Conservation (phyloP, 2,329 filamentous ascomycete species). For the Botryosphaeria agaves region DNA sequence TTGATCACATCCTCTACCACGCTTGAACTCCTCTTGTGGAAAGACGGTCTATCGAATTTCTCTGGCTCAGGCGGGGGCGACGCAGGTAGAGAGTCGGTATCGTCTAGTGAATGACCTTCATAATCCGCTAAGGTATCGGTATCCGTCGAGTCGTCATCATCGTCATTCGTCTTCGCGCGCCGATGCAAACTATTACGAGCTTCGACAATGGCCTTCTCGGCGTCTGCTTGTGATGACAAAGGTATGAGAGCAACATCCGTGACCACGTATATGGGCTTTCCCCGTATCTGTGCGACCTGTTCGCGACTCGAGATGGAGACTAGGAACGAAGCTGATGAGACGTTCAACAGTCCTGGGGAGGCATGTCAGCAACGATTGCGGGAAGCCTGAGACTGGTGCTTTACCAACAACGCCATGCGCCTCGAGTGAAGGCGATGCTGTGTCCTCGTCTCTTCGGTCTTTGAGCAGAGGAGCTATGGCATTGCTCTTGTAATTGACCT, state of each 20-base stretch:
- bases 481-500: conserved; percentile 51
- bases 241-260: conserved; percentile 87
- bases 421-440: conserved; percentile 23
- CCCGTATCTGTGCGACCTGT: conserved; percentile 75
- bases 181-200: conserved; percentile 32
- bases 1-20: conserved; percentile 81
- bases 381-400: conserved; percentile 2
- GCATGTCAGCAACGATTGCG: background rate
- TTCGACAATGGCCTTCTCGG: conserved; percentile 50
- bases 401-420: conserved; percentile 39
- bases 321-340: conserved; percentile 68
- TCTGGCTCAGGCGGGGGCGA: conserved; percentile 15
- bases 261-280: conserved; percentile 68
- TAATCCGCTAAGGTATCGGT: conserved; percentile 2
- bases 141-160: conserved; percentile 9
- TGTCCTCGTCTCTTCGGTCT: conserved; percentile 19
- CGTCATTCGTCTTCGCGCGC: conserved; percentile 14
- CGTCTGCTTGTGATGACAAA: conserved; percentile 57
- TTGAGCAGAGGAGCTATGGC: conserved; percentile 30
- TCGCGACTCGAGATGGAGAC: conserved; percentile 74
- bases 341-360: conserved; percentile 56
- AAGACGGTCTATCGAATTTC: conserved; percentile 6
- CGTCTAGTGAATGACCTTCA: too few relatives aligned
- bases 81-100: conserved; percentile 8
- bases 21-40: conserved; percentile 34